Base-by-base conservation (phyloP, 176 grass and related monocot species). In the Lolium perenne region DNA sequence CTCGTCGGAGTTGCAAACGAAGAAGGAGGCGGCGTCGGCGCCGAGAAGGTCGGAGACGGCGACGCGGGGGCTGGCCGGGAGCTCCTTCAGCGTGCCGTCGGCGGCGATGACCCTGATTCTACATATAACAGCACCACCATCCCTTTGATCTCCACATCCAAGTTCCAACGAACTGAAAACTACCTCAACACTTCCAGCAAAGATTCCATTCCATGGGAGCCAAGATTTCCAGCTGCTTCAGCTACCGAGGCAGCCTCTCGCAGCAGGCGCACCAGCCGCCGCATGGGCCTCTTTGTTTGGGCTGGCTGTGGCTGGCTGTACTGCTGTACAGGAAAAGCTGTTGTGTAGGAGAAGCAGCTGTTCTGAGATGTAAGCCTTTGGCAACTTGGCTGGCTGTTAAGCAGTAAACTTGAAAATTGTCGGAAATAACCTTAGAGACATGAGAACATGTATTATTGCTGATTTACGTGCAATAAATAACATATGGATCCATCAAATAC, bases 71-170 rank as follows among this genome's bases (percentile, higher is more conserved):
- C 43, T 47, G 6, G 35, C 38, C 2, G 83, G 49, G 32, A 90
- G 81, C 82, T 93, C 91, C 65, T 75, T 85, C 1, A 95, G 84
- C 14, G 93, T 93, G 20, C 93, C 88, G 49, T 93, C 83, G 20
- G 26, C 61, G 20, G 84, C 35, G 83, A 95, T 62, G 71, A 95
- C 65, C 47, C 79, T 86, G 57, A 80, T n/a, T 17, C 51, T 55
- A 55, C 17, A 55, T 55, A 55, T 17, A 17, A n/a, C n/a, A n/a
- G n/a, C 15, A 17, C 4, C 51, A 55, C 0, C 51, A 55, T 55
- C 51, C 51, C 11, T 55, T 55, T 6, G 11, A 55, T 55, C 18
- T 20, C 55, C 55, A 57, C 82, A 47, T 48, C 43, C 56, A 76
- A 80, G 53, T 21, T 80, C 32, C 54, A 22, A 64, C 71, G 0